Evolutionary conservation across 1,284 basidiomycete species (phyloP).

Genomic region (Microbotryum violaceum): DNA sequence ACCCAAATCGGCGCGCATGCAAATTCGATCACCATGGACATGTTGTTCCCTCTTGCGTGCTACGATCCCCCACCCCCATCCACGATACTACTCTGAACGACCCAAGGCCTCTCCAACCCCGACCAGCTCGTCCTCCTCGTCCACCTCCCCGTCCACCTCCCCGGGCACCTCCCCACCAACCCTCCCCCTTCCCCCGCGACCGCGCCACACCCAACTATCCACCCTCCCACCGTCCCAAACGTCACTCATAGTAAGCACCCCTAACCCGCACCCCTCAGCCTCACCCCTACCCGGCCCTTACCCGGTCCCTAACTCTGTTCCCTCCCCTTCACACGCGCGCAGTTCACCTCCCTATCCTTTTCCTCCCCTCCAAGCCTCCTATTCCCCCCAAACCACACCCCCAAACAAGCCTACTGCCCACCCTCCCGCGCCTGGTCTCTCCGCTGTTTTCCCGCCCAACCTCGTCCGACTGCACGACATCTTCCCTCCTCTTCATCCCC

Average conservation of each 20-base stretch:
- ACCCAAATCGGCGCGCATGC: too few species aligned
- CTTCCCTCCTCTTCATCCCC: background rate
- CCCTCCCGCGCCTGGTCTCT: constrained; percentile 4
- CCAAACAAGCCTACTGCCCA: constrained; percentile 3
- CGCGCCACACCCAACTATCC: background rate
- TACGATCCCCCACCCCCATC: too few species aligned
- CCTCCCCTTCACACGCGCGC: background rate
- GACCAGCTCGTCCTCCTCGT: background rate
- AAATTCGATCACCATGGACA: too few species aligned
- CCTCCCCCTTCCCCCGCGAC: background rate
- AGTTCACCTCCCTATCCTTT: constrained; percentile 19
- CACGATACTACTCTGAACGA: too few species aligned
- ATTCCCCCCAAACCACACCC: background rate
- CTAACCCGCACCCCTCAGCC: too few species aligned
- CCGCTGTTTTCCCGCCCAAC: constrained; percentile 12
- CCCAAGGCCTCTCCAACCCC: too few species aligned
- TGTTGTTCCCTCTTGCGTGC: too few species aligned
- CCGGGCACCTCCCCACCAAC: background rate
- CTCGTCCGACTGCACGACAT: background rate
- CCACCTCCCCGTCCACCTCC: background rate
- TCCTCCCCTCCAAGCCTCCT: background rate
- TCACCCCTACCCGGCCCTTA: too few species aligned
- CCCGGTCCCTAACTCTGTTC: too few species aligned
- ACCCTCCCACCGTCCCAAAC: background rate
- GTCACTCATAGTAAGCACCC: constrained; percentile 1